These are phyloP conservation scores for Hanseniaspora gamundiae DNA, from an alignment of 1,139 yeast genomes.

Conservation along the genomic window DNA sequence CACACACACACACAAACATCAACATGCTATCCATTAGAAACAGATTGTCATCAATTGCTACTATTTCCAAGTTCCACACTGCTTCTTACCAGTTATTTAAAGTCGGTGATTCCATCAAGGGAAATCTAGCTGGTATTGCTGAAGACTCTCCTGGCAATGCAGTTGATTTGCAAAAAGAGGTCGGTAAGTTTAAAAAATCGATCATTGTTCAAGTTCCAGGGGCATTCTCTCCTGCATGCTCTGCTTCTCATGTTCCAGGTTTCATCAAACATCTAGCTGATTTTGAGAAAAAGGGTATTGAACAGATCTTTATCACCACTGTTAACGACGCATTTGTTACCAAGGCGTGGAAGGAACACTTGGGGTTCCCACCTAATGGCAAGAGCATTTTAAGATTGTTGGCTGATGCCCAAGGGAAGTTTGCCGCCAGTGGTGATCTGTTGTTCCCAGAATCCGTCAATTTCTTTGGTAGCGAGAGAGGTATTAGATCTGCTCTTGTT, in stretches of 20 bases:
- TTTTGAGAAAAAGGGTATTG: constrained; percentile 55
- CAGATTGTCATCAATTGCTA: not conserved
- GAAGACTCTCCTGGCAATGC: constrained; percentile 61
- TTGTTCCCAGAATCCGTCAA: constrained; percentile 54
- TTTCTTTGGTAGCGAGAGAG: constrained; percentile 62
- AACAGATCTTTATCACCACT: constrained; percentile 49
- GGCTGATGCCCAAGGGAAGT: constrained; percentile 69
- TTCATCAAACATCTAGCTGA: constrained; percentile 40
- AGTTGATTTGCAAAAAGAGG: constrained; percentile 47
- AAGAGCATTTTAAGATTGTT: constrained; percentile 35
- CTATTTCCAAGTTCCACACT: not conserved
- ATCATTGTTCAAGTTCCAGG: constrained; percentile 80
- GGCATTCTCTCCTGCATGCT: constrained; percentile 81
- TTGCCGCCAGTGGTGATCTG: constrained; percentile 51
- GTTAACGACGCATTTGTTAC: constrained; percentile 83
- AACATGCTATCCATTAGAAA: not conserved
- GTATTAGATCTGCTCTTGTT: constrained; percentile 64
- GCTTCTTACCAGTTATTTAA: constrained; percentile 20
- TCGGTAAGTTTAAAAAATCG: constrained; percentile 30
- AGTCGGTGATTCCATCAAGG: constrained; percentile 50
- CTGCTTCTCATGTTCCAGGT: constrained; percentile 71
- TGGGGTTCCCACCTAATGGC: constrained; percentile 24
- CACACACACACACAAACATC: not conserved
- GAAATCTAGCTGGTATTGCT: constrained; percentile 33
- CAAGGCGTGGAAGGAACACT: constrained; percentile 55